These are phyloP conservation scores for Exserohilum rostratum DNA, from an alignment of 2,329 filamentous ascomycete genomes.

Conservation along the genomic window DNA sequence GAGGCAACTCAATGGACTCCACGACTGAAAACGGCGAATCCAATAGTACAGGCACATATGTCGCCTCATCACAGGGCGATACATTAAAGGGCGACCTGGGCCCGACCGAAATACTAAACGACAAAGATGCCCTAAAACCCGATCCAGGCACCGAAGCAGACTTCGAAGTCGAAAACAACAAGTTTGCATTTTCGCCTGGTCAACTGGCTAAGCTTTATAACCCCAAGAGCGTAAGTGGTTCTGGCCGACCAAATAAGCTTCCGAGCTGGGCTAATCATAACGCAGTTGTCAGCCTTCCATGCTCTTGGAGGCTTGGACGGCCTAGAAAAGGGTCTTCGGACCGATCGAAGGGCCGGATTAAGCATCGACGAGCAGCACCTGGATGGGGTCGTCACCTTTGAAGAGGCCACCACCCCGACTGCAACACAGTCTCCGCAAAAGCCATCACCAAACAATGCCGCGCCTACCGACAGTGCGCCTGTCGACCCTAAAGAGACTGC, in stretches of 20 bases:
- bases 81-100: slow-evolving; percentile 50
- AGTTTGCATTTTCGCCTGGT: slow-evolving; percentile 82
- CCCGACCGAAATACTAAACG: slow-evolving; percentile 64
- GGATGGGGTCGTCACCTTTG: slow-evolving; percentile 70
- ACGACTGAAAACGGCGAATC: slow-evolving; percentile 61
- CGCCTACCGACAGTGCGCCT: slow-evolving; percentile 28
- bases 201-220: slow-evolving; percentile 82
- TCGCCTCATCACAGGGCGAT: slow-evolving; percentile 53
- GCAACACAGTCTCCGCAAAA: slow-evolving; percentile 26
- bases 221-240: slow-evolving; percentile 70
- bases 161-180: slow-evolving; percentile 74
- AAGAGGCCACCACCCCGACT: slow-evolving; percentile 60
- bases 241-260: neutral
- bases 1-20: slow-evolving; percentile 71
- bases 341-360: slow-evolving; percentile 68
- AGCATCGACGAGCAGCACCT: slow-evolving; percentile 71
- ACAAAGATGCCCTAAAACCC: slow-evolving; percentile 72
- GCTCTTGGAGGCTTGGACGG: slow-evolving; percentile 75
- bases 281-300: slow-evolving; percentile 63
- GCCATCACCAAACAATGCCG: slow-evolving; percentile 15
- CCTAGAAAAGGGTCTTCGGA: slow-evolving; percentile 74
- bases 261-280: neutral
- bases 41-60: slow-evolving; percentile 65
- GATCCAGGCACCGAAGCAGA: slow-evolving; percentile 73
- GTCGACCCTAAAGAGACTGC: slow-evolving; percentile 35